Evolutionary conservation across 2,329 filamentous ascomycete genomes (phyloP), one percentile per base, ranked within the genome.

Genomic region (Talaromyces sp.): DNA sequence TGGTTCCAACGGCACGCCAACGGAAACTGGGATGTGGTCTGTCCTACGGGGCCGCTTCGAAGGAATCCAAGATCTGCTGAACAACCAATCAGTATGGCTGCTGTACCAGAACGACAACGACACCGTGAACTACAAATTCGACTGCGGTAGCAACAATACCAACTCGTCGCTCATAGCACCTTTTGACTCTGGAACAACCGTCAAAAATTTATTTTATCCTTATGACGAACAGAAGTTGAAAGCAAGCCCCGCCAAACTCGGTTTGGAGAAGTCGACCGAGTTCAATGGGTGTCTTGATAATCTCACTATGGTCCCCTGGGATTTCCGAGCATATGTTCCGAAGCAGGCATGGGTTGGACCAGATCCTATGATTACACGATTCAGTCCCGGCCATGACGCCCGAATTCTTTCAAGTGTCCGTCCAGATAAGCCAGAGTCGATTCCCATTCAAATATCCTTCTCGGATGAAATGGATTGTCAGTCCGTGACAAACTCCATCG

Each of bases 21-120:
- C 85, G 0, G 83, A 86, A 67, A 83, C 79, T 60, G 80, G 85
- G 9, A 80, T 89, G 64, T 89, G 84, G 83, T 87, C 85, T 62
- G 79, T 87, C 16, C 71, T 82, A 47, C 81, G 86, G 47, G 80
- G 79, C 42, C 74, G 77, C 55, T 81, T 82, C 60, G 73, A 79
- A 3, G 75, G 71, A n/a, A 71, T 82, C 16, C 86, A 89, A 66
- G 78, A 85, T 62, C 75, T 85, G 42, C 63, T 76, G 58, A 78
- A 78, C 8, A 80, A 83, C 66, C 76, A 82, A 65, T 73, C 76
- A 7, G 66, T 81, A 5, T 81, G 76, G 78, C 68, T 79, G 31
- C 67, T 78, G 16, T 82, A 79, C 59, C 77, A 80, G 14, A 80
- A 81, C 59, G 74, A 75, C 31, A 81, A 82, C 58, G 72, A 75